A percentile compares a stretch with the other conserved stretches of the same genome.
Evolutionary conservation across 31 red algal genomes (phyloP).

Genomic region (Pterothamnion heteromorphum): DNA sequence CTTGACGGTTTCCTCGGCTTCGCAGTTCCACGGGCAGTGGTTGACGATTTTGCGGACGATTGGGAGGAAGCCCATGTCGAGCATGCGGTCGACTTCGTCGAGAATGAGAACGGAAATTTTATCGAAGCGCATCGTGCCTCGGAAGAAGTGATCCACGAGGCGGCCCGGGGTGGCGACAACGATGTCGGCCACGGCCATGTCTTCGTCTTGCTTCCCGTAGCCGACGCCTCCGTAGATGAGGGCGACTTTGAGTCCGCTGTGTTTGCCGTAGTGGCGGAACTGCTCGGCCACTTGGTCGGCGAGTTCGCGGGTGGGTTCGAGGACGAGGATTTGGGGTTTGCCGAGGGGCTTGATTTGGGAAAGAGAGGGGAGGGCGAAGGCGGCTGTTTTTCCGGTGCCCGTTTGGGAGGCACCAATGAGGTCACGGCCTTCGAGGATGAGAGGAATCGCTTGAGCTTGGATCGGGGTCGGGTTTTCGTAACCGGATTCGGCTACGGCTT

Average conservation of each 20-base stretch:
- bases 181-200: constrained; percentile 80
- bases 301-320: constrained; percentile 95
- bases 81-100: constrained; percentile 98
- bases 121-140: constrained; percentile 79
- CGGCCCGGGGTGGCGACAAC: constrained; percentile 90
- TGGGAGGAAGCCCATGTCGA: constrained; percentile 99
- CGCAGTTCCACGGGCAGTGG: too few relatives aligned
- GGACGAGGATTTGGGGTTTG: constrained; percentile 66
- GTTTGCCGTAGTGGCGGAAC: too few relatives aligned
- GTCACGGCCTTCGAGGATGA: constrained; percentile 75
- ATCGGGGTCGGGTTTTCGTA: constrained; percentile 91
- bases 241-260: too few relatives aligned
- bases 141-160: constrained; percentile 91
- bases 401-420: constrained; percentile 98
- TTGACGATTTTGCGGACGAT: constrained; percentile 96
- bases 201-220: too few relatives aligned
- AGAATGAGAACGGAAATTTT: constrained; percentile 82
- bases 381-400: constrained; percentile 97
- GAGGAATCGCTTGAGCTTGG: constrained; percentile 86
- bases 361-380: constrained; percentile 86
- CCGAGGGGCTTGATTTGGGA: constrained; percentile 81
- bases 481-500: too few relatives aligned
- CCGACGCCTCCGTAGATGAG: constrained; percentile 74
- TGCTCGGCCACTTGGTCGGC: too few relatives aligned
- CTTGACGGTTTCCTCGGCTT: too few relatives aligned